Base-by-base conservation (phyloP, 1,284 basidiomycete genomes). In the Leccinum solheimii region DNA sequence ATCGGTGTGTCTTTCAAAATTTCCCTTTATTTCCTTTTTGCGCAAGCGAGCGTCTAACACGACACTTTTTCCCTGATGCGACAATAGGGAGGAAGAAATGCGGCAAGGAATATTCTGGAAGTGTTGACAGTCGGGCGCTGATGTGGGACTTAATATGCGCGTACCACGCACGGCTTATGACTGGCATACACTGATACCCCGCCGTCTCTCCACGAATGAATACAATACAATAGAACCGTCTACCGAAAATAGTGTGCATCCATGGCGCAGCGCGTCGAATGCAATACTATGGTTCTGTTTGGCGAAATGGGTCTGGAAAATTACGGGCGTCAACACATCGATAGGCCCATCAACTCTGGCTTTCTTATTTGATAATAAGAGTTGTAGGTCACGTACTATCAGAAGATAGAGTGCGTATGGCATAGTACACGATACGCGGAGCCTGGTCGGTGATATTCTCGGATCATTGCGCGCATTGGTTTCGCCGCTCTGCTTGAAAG, bases 41-140 rank as follows among this genome's bases (percentile, higher is more conserved):
- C 5, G 52, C 7, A 19, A 11, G 10, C 16, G 32, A 21, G 10
- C n/a, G 14, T 52, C 67, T 68, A n/a, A 69, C 19, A 27, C 9
- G 0, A 55, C 34, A 23, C 21, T 5, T 11, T 55, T 54, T 36
- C 32, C 11, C 16, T 32, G 30, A 21, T 62, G 16, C 7, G 26
- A 23, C 23, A 27, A 58, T 57, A 83, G 81, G 49, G 81, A 81
- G 65, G 80, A 81, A 67, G 72, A 77, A 69, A 80, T 80, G 71
- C 76, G 88, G 58, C 79, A 78, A 61, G 87, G 87, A 3, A 86
- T 91, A 57, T 80, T 78, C 65, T 79, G 88, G 43, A 79, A 84
- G 60, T 91, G 86, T 70, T 90, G 70, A 66, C 30, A 48, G 45
- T 48, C 11, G 19, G 21, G 45, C 21, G 45, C 45, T 45, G 43